Conservation (phyloP, 768 basidiomycete species). For the Lactarius tabidus region DNA sequence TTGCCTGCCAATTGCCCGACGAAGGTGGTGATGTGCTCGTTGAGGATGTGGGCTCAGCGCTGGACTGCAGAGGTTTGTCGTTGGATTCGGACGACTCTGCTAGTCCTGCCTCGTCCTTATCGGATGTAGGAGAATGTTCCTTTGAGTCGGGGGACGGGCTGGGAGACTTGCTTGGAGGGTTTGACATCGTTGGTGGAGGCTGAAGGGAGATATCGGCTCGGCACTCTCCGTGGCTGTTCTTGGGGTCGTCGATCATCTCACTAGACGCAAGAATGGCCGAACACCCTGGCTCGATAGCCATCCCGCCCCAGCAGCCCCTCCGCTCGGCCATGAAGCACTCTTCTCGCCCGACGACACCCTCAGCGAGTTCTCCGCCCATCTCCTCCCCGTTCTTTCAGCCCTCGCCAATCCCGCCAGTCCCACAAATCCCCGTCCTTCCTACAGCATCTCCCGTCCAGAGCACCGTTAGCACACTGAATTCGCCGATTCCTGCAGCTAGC, state of each 20-base stretch:
- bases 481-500: neutral
- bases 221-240: slow-evolving; percentile 11
- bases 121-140: slow-evolving; percentile 4
- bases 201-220: slow-evolving; percentile 13
- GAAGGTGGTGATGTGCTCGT: slow-evolving; percentile 19
- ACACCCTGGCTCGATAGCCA: slow-evolving; percentile 26
- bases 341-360: slow-evolving; percentile 30
- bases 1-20: slow-evolving; percentile 63
- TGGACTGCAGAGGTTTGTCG: no score
- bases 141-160: slow-evolving; percentile 5
- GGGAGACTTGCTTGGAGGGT: slow-evolving; percentile 12
- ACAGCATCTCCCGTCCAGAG: neutral
- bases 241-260: slow-evolving; percentile 24
- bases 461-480: slow-evolving; percentile 5
- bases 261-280: slow-evolving; percentile 15
- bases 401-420: slow-evolving; percentile 1
- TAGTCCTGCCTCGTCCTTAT: neutral
- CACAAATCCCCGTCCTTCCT: slow-evolving; percentile 1
- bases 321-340: slow-evolving; percentile 55
- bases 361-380: slow-evolving; percentile 23
- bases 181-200: slow-evolving; percentile 8
- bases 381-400: slow-evolving; percentile 20
- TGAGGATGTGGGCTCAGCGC: neutral
- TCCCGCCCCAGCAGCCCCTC: slow-evolving; percentile 33
- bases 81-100: neutral